Evolutionary conservation across 2,329 filamentous ascomycete species (phyloP), one percentile per base, ranked within the genome.

Genomic region (Alternaria infectoria): DNA sequence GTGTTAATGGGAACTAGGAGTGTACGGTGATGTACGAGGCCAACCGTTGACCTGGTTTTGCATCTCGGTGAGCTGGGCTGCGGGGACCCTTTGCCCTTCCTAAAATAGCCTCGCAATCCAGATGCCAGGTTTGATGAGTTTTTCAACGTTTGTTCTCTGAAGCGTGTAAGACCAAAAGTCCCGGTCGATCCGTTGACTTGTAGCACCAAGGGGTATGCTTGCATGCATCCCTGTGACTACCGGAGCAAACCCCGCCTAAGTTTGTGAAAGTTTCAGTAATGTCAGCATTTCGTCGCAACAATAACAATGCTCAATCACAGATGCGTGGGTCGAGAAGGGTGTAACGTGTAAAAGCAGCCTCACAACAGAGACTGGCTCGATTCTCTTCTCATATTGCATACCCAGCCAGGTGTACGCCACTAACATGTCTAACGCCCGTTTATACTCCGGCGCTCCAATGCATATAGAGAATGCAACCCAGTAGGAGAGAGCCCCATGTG

Each of bases 381-480:
- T 56, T 57, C 45, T 60, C 46, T 45, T 47, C 46, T 57, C 44
- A 13, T 56, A 32, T 58, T 51, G 57, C 32, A n/a, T 52, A 28
- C 26, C 52, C 25, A 46, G 45, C 30, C 52, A 56, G 43, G 55
- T 52, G 28, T 50, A 30, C 17, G 28, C 44, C 49, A 46, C 50
- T 59, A 61, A 64, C 43, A 36, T 61, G 47, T 46, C 40, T 28
- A 58, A 63, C 55, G 49, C 54, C 50, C 61, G 30, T 47, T 13
- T 61, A 52, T 59, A 63, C 64, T 66, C 64, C 64, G 46, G 50
- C 57, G 58, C 61, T 61, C 46, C 61, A 50, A 64, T 61, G 58
- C 61, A 61, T 58, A 12, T 58, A 49, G 36, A 56, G 46, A 54
- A 64, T 61, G 61, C 58, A 57, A 40, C 28, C 57, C 49, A 54